phyloP scores from a whole-genome alignment of 805 yeast genomes.

The Candida ovalis region DNA sequence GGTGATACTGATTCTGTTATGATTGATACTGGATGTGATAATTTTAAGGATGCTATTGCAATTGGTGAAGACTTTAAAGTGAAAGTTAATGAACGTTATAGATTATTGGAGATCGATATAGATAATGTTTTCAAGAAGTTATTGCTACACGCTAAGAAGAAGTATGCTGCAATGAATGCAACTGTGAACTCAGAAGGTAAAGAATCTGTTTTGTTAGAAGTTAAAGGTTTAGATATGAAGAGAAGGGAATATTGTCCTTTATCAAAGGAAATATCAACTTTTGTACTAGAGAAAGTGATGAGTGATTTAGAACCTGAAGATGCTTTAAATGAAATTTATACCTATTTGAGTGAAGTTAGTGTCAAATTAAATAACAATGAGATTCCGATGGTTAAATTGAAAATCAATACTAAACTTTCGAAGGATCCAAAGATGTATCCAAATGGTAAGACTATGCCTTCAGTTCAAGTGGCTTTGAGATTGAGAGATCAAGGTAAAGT shows the following conservation, averaged over 20 bases:
- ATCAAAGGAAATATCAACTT: conserved; percentile 82
- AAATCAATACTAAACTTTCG: conserved; percentile 82
- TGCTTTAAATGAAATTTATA: conserved; percentile 68
- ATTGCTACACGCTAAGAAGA: conserved; percentile 90
- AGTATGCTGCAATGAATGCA: conserved; percentile 86
- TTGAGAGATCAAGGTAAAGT: conserved; percentile 80
- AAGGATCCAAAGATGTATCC: conserved; percentile 87
- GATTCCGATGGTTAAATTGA: conserved; percentile 61
- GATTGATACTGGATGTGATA: conserved; percentile 84
- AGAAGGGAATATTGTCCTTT: conserved; percentile 95
- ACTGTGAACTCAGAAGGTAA: conserved; percentile 46
- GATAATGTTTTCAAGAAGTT: conserved; percentile 88
- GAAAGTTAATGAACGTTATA: conserved; percentile 84
- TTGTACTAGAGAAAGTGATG: conserved; percentile 66
- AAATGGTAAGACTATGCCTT: conserved; percentile 76
- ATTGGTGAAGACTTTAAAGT: conserved; percentile 84
- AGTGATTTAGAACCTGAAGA: conserved; percentile 73
- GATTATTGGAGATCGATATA: conserved; percentile 85
- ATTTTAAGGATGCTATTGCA: conserved; percentile 66
- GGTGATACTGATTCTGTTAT: conserved; percentile 99
- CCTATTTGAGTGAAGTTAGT: conserved; percentile 60
- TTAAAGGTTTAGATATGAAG: conserved; percentile 93
- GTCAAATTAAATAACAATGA: conserved; percentile 55
- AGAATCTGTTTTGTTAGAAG: conserved; percentile 64
- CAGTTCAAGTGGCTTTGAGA: conserved; percentile 84